phyloP scores from a whole-genome alignment of 2,329 filamentous ascomycete genomes.

The Penicillium sp. region DNA sequence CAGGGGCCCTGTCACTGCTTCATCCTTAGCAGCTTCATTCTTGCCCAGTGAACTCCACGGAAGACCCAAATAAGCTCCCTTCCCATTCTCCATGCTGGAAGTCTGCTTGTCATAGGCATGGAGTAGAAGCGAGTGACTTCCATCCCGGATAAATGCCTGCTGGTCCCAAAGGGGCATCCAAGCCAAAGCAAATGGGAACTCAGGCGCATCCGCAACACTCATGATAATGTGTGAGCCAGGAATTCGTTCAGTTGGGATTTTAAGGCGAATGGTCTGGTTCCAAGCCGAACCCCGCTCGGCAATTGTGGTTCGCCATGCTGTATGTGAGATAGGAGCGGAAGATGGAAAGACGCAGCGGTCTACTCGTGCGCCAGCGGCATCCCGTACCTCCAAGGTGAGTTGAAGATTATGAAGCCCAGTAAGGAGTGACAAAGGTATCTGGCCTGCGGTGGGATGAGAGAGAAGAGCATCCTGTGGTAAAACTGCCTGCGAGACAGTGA shows the following conservation, averaged over 20 bases:
- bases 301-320: constrained; percentile 85
- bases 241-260: constrained; percentile 78
- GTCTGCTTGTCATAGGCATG: constrained; percentile 94
- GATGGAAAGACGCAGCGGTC: constrained; percentile 86
- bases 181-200: constrained; percentile 85
- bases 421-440: constrained; percentile 70
- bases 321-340: constrained; percentile 77
- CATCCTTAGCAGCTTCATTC: constrained; percentile 71
- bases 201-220: constrained; percentile 83
- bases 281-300: constrained; percentile 79
- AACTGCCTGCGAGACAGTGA: constrained; percentile 80
- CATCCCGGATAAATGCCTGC: constrained; percentile 86
- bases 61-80: constrained; percentile 82
- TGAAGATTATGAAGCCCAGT: constrained; percentile 77
- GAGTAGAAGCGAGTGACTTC: constrained; percentile 76
- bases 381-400: constrained; percentile 85
- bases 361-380: constrained; percentile 76
- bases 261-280: constrained; percentile 85
- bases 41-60: constrained; percentile 75
- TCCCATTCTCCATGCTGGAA: constrained; percentile 70
- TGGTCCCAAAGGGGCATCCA: constrained; percentile 95
- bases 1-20: constrained; percentile 74
- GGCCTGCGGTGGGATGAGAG: constrained; percentile 76
- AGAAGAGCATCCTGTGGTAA: constrained; percentile 69
- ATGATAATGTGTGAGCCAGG: constrained; percentile 83